Evolutionary conservation across 2,329 filamentous ascomycete species (phyloP).

Genomic region (Lachnellula arida): DNA sequence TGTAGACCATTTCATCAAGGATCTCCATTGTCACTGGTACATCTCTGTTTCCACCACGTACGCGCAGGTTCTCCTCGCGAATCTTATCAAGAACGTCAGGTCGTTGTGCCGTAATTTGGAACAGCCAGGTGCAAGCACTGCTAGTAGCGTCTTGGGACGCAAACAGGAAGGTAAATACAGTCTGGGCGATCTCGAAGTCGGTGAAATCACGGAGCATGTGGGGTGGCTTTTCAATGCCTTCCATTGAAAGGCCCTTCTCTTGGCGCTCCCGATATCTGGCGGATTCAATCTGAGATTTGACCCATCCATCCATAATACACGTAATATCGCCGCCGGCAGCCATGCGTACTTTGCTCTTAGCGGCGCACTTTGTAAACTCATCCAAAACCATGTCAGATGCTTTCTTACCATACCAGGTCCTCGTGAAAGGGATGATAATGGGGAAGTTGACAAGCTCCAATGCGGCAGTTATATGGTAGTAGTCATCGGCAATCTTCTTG

Average conservation of each 20-base stretch:
- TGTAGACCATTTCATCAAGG: slow-evolving; percentile 85
- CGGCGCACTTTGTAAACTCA: slow-evolving; percentile 86
- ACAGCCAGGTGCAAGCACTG: slow-evolving; percentile 89
- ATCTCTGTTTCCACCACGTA: slow-evolving; percentile 69
- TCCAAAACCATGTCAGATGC: slow-evolving; percentile 85
- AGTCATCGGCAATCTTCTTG: slow-evolving; percentile 93
- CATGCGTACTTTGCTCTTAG: slow-evolving; percentile 91
- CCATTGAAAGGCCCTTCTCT: slow-evolving; percentile 63
- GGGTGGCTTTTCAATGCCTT: slow-evolving; percentile 72
- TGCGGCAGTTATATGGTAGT: slow-evolving; percentile 92
- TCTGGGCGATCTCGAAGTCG: slow-evolving; percentile 89
- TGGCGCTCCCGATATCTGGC: slow-evolving; percentile 75
- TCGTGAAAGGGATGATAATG: slow-evolving; percentile 90
- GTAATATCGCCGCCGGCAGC: slow-evolving; percentile 77
- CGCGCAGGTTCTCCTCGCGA: slow-evolving; percentile 80
- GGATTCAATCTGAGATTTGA: slow-evolving; percentile 82
- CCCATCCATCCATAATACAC: slow-evolving; percentile 95
- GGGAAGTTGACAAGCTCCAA: slow-evolving; percentile 98
- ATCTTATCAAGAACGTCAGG: slow-evolving; percentile 89
- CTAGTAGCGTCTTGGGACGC: slow-evolving; percentile 96
- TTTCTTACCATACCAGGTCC: slow-evolving; percentile 96
- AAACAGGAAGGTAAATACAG: slow-evolving; percentile 93
- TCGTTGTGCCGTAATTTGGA: slow-evolving; percentile 89
- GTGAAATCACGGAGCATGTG: slow-evolving; percentile 80
- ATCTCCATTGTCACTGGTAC: slow-evolving; percentile 74